Evolutionary conservation across 2,329 filamentous ascomycete genomes (phyloP), one percentile per base, ranked within the genome.

Genomic region (Cercospora janseana): DNA sequence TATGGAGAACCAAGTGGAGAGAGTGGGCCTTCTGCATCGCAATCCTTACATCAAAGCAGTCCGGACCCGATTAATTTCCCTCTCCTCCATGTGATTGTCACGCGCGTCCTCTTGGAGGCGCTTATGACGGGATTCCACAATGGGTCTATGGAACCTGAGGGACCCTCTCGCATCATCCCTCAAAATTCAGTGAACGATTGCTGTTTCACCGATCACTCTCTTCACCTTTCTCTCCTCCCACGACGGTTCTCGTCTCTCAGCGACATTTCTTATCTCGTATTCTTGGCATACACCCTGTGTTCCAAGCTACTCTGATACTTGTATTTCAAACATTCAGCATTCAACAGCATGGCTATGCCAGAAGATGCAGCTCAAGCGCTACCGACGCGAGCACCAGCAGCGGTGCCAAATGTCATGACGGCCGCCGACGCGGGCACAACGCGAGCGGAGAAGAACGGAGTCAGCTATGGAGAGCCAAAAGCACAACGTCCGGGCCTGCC

Each of bases 401-500:
- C 35, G 7, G 23, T 46, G 26, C 4, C 20, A 24, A 51, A 41
- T 13, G 35, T 42, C 8, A 56, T 59, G 43, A 53, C 38, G 24
- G 41, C 38, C 9, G 56, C 49, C 12, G 56, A 50, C 28, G n/a
- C 24, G 4, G 42, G 50, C 8, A 55, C 56, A 5, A 42, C 34
- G n/a, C 29, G 46, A 16, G 46, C 49, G 16, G 43, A 53, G 18
- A 43, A 45, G 40, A 23, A 46, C 15, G 31, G 20, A 40, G 20
- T 38, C 35, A 31, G 42, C 3, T 28, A 49, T 41, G 48, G 38
- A 12, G 35, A 38, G 2, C 37, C 46, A 6, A 57, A 55, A 31
- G 49, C 35, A 13, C 47, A 57, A 26, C 49, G 61, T 15, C 61
- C 61, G 1, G 62, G 60, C 13, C 51, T 65, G 38, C 60, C 61